These are phyloP conservation scores for Scedosporium dehoogii DNA, from an alignment of 2,329 filamentous ascomycete species.

Conservation along the genomic window DNA sequence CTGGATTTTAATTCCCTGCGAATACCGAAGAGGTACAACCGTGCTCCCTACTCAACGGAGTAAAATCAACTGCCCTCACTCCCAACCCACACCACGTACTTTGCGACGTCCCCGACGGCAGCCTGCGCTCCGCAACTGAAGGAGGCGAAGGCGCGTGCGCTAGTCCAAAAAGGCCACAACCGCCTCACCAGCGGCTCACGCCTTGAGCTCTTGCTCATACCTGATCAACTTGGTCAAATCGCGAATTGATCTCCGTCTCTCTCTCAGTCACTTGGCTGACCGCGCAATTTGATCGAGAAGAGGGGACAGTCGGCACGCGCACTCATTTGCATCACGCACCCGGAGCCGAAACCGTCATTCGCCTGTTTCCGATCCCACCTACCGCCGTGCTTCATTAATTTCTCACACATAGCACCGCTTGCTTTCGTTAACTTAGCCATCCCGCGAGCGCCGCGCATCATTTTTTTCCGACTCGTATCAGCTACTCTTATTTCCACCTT, in stretches of 20 bases:
- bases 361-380: constrained; percentile 1
- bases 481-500: background rate
- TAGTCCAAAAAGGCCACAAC: background rate
- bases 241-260: background rate
- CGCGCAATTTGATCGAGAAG: background rate
- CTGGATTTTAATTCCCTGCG: background rate
- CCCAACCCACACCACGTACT: background rate
- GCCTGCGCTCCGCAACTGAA: background rate
- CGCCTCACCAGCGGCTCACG: background rate
- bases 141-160: background rate
- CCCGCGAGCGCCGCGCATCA: background rate
- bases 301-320: background rate
- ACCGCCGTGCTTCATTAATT: background rate
- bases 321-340: background rate
- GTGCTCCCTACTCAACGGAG: background rate
- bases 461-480: background rate
- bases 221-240: background rate
- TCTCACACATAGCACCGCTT: background rate
- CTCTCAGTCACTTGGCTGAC: background rate
- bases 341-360: constrained; percentile 1
- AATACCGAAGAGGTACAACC: background rate
- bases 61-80: background rate
- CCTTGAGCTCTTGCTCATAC: background rate
- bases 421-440: background rate
- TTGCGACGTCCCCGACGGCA: background rate